Evolutionary conservation across 306 rosid genomes (phyloP).

Genomic region (Begonia loranthoides): DNA sequence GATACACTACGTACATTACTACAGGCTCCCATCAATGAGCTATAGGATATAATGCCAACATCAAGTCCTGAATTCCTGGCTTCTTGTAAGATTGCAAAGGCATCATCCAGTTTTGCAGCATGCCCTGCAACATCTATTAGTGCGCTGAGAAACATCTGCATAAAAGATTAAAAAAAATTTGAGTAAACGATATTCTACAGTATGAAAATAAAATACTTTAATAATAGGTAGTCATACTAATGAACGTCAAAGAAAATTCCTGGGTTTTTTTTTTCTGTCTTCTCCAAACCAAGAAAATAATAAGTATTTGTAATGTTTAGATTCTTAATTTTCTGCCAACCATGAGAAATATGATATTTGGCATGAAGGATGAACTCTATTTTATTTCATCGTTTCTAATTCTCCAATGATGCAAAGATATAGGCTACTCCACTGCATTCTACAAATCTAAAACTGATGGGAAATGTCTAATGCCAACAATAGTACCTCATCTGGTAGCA

Average conservation of each 20-base stretch:
- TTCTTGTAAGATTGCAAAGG: conserved; percentile 60
- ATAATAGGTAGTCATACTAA: conserved; percentile 10
- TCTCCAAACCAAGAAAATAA: background rate
- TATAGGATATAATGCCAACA: conserved; percentile 58
- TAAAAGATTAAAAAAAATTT: conserved; percentile 13
- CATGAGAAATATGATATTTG: background rate
- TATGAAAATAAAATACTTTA: conserved; percentile 9
- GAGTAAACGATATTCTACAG: conserved; percentile 10
- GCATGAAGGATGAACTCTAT: background rate
- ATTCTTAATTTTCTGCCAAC: background rate
- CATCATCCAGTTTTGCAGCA: conserved; percentile 81
- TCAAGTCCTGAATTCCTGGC: conserved; percentile 45
- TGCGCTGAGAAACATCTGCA: conserved; percentile 94
- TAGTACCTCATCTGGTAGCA: conserved; percentile 83
- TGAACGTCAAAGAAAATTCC: background rate
- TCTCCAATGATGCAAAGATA: background rate
- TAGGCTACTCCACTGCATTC: background rate
- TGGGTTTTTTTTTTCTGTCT: background rate
- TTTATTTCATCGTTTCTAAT: background rate
- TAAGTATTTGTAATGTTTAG: background rate
- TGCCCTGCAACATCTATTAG: conserved; percentile 93
- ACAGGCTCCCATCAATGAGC: conserved; percentile 99
- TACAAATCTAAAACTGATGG: background rate
- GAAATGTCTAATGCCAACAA: background rate
- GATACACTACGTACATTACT: conserved; percentile 57